Conservation (phyloP, 148 eudicot genomes). For the Euryodendron excelsum region DNA sequence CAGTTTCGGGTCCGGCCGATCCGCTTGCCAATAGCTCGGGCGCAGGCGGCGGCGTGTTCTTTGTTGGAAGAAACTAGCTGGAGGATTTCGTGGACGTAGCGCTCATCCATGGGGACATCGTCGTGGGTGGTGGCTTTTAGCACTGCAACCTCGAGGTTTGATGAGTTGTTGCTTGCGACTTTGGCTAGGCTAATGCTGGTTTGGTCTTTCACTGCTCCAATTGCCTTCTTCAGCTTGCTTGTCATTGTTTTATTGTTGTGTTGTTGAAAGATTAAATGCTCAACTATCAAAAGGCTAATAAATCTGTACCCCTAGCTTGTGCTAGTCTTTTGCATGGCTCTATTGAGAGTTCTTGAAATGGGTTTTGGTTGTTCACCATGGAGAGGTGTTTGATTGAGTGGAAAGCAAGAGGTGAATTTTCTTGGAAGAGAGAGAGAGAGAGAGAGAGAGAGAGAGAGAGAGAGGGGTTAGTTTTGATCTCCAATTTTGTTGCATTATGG, state of each 20-base stretch:
- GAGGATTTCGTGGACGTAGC: constrained; percentile 45
- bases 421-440: neutral
- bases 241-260: constrained; percentile 38
- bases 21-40: constrained; percentile 75
- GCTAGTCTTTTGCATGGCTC: neutral
- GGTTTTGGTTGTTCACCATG: neutral
- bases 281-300: neutral
- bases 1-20: constrained; percentile 77
- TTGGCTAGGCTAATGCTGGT: constrained; percentile 90
- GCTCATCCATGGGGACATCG: constrained; percentile 51
- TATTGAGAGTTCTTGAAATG: neutral
- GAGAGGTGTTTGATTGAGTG: neutral
- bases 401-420: constrained; percentile 6
- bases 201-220: constrained; percentile 80
- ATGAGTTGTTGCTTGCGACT: constrained; percentile 45
- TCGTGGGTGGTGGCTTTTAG: constrained; percentile 87
- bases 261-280: neutral
- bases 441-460: neutral
- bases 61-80: constrained; percentile 52
- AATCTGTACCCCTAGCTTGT: neutral
- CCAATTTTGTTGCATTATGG: neutral
- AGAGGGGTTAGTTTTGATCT: neutral
- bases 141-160: constrained; percentile 62
- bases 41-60: constrained; percentile 57
- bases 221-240: constrained; percentile 71